Base-by-base conservation (phyloP, 2,329 filamentous ascomycete genomes). In the Stagonosporopsis rhizophila region DNA sequence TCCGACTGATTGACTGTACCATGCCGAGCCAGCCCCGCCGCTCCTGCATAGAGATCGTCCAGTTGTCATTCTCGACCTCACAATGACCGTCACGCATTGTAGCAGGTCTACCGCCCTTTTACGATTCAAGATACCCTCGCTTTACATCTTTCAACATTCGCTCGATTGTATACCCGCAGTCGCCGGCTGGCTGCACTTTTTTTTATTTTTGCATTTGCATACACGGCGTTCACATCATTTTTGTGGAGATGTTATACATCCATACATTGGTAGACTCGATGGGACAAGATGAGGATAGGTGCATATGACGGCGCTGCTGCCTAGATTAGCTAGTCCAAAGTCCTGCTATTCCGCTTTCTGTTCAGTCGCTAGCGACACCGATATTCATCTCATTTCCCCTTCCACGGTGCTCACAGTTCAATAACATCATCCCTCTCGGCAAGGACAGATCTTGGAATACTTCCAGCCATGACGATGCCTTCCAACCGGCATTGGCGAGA, bases 121-220 rank as follows among this genome's bases (percentile, higher is more conserved):
- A 67, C 65, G 67, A 66, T 68, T 68, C 51, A 68, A 58, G 65
- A 69, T 69, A 69, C 67, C 67, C 67, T 65, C 55, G 52, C 48
- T 58, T 53, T 49, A 14, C 44, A 38, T 28, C 49, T n/a, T 58
- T 52, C 28, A 44, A 58, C 55, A 49, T 58, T 58, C 55, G 55
- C 55, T 58, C 55, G 35, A 52, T 52, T 58, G 55, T 56, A 55
- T 52, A 53, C 48, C 54, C 58, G 56, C 53, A 59, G 57, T 44
- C 45, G 39, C 58, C 45, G 51, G 45, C 32, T 49, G 48, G 52
- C 53, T 50, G 48, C 49, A 37, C 49, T 50, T 52, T 56, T 52
- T 53, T 44, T 56, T 50, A 51, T 56, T 52, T 53, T 44, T 56
- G 45, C 58, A 49, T 59, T 38, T 50, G 65, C 67, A 69, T 68